Evolutionary conservation across 225 moss, liverwort and hornwort genomes (phyloP).

Genomic region (Sphagnum contortum): DNA sequence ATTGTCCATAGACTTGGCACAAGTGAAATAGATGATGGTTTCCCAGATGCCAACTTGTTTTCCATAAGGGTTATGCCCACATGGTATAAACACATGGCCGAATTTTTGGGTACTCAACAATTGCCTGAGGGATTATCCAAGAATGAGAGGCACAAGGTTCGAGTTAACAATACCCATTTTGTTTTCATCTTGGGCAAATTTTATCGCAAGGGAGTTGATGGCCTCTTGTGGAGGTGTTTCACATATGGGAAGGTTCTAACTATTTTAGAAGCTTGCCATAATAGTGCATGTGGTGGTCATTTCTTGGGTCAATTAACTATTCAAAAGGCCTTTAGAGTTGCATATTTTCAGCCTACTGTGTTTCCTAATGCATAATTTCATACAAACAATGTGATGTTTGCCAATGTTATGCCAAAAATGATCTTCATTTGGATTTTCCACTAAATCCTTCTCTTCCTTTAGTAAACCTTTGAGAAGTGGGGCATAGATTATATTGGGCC

Average conservation of each 20-base stretch:
- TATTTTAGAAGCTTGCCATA: background rate
- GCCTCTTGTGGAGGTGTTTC: background rate
- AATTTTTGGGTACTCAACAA: background rate
- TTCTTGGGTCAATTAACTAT: background rate
- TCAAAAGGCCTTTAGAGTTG: background rate
- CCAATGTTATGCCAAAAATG: background rate
- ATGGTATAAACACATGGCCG: background rate
- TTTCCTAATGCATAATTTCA: background rate
- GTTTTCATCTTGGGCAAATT: background rate
- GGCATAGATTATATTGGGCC: background rate
- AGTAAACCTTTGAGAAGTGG: background rate
- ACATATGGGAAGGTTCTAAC: too few relatives aligned
- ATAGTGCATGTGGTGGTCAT: conserved; percentile 2
- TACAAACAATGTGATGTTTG: background rate
- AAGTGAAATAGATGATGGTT: background rate
- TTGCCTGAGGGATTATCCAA: background rate
- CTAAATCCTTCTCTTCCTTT: background rate
- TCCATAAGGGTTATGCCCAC: background rate
- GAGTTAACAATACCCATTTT: conserved; percentile 1
- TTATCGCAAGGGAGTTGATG: background rate
- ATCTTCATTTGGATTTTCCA: background rate
- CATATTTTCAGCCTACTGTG: conserved; percentile 1
- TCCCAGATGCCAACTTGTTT: background rate
- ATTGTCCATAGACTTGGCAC: too few relatives aligned
- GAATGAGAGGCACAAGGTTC: background rate